Evolutionary conservation across 257 asterid genomes (phyloP), one percentile per base, ranked within the genome.

Genomic region (Ilex aquifolium): DNA sequence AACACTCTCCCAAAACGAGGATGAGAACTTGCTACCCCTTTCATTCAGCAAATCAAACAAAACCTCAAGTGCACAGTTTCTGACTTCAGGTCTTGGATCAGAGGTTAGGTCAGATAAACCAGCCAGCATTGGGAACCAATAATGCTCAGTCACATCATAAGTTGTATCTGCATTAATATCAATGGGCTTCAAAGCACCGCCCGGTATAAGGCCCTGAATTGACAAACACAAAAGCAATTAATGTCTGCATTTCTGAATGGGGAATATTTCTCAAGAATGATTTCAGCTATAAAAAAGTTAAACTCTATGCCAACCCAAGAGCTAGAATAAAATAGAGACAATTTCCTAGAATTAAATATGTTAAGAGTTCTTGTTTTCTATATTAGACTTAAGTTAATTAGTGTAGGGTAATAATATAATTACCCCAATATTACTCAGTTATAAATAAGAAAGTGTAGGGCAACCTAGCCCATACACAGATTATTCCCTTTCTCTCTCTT

Each of bases 71-170:
- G 99, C 97, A 70, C 99, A 93, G 77, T 83, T 90, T 68, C 96
- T 76, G 78, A 93, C 96, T 81, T 93, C 99, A 56, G 80, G 70
- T 74, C 99, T 88, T 17, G 99, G 90, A 78, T 93, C 99, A 69
- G 97, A 90, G 62, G 97, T 93, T 70, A 93, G 86, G 69, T 85
- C 97, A 60, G 99, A 93, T 56, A 93, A 93, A 77, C 99, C 99
- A 76, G 96, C 97, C 74, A 93, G 79, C 99, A 93, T 93, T 29
- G 99, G 99, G 76, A 90, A 93, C 99, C 99, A 93, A 79, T 87
- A 93, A 74, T 93, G 96, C 79, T 93, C 97, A 39, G 99, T 90
- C 74, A 93, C 92, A 65, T 93, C 96, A 84, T 36, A 78, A 55
- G 87, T 65, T 75, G 84, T 85, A 74, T 84, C 95, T 6, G 72